Evolutionary conservation across 768 basidiomycete species (phyloP), one percentile per base, ranked within the genome.

Genomic region (Rhodosporidiobolus odoratus): DNA sequence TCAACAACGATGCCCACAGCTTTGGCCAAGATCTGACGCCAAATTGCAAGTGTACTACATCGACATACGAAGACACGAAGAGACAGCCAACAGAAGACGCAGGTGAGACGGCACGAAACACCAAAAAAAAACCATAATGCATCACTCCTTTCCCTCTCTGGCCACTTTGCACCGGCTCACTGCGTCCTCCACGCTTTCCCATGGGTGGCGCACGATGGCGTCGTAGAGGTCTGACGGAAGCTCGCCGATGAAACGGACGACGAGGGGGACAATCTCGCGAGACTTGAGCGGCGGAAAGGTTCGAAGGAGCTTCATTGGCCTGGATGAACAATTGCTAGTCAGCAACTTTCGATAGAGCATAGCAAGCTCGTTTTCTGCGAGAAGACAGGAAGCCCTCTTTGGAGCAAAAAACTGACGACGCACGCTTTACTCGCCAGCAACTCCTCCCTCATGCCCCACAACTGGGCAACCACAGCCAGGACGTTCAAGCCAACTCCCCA

Each of bases 401-500:
- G 54, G 12, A 23, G 47, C 43, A 13, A 58, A 43, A 16, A 53
- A 48, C 9, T 30, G 23, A 13, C 6, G 50, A 78, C 85, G 50
- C 66, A 94, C 95, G 75, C 65, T 19, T 63, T 66, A 37, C 91
- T 92, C 3, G 87, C 83, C 88, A 99, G 92, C 57, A 99, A 86
- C 56, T 92, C 90, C 54, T 91, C 89, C 68, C 92, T 84, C 80
- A 97, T 95, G 17, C 95, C 84, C 6, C 94, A 79, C 7, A 99
- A 81, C 77, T 98, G 96, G 12, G 96, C 95, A 69, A 98, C 97
- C 5, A 98, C 93, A 77, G 94, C 97, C 23, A 99, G 83, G 17
- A 99, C 89, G 77, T 99, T 99, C 27, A 99, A 83, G 77, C 98
- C 96, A 32, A 94, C 90, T 21, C 96, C 96, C 77, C 94, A 98